Conservation (phyloP, 2,329 filamentous ascomycete genomes). For the Penicillium sp. region DNA sequence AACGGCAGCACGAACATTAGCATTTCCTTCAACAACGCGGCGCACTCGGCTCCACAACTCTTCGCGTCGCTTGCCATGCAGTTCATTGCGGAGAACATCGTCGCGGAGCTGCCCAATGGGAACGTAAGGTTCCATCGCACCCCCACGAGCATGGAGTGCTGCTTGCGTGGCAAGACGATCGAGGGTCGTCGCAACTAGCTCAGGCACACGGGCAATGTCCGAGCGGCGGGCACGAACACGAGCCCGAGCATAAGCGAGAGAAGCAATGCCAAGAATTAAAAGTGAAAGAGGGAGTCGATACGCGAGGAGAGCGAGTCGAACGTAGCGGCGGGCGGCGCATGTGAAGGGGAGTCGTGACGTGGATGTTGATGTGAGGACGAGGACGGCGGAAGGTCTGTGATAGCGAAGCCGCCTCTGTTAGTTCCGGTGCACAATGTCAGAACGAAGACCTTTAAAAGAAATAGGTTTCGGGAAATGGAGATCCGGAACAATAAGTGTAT, state of each 20-base stretch:
- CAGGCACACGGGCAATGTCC: conserved; percentile 72
- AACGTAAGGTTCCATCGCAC: conserved; percentile 73
- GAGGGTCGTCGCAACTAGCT: conserved; percentile 79
- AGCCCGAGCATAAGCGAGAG: conserved; percentile 63
- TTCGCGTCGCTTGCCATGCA: conserved; percentile 73
- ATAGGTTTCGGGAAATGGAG: conserved; percentile 15
- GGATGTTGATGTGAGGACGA: conserved; percentile 78
- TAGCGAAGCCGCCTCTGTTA: conserved; percentile 78
- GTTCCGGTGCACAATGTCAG: conserved; percentile 61
- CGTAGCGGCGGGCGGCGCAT: conserved; percentile 49
- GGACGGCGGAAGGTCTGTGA: conserved; percentile 70
- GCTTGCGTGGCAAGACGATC: conserved; percentile 82
- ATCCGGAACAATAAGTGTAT: conserved; percentile 22
- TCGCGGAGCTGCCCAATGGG: conserved; percentile 87
- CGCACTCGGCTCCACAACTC: conserved; percentile 81
- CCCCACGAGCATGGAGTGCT: conserved; percentile 68
- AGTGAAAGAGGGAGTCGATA: conserved; percentile 53
- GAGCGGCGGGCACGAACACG: conserved; percentile 63
- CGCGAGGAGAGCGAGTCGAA: conserved; percentile 50
- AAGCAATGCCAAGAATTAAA: conserved; percentile 47
- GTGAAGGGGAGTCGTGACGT: conserved; percentile 86
- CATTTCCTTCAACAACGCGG: conserved; percentile 86
- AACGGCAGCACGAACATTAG: conserved; percentile 80
- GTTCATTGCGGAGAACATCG: conserved; percentile 80
- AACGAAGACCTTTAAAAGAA: conserved; percentile 32